A percentile compares a stretch with the other conserved stretches of the same genome.
Evolutionary conservation across 805 yeast species (phyloP).

Genomic region (Myxozyma sirexii): DNA sequence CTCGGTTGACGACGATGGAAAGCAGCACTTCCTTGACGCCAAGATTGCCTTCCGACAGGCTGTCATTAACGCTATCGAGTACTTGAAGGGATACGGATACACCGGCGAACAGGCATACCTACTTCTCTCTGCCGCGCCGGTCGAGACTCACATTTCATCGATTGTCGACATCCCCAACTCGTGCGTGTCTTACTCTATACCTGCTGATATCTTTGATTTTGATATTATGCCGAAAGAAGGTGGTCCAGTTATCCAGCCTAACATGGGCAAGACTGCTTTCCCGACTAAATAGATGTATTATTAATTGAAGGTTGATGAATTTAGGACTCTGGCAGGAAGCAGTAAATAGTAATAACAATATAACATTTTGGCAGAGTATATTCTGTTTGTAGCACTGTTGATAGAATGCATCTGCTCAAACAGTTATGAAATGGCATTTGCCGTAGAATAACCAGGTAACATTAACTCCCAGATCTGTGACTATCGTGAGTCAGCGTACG

Average conservation of each 20-base stretch:
- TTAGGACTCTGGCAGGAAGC: neutral
- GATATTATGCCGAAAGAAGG: conserved; percentile 42
- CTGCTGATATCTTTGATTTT: conserved; percentile 56
- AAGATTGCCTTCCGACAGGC: conserved; percentile 58
- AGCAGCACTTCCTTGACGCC: conserved; percentile 51
- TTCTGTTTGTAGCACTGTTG: neutral
- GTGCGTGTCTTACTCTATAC: conserved; percentile 54
- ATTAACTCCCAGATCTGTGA: neutral
- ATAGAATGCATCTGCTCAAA: too few relatives aligned
- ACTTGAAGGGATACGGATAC: conserved; percentile 53
- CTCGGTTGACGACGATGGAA: conserved; percentile 54
- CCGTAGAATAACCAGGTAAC: too few relatives aligned
- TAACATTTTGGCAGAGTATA: too few relatives aligned
- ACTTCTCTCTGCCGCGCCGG: conserved; percentile 52
- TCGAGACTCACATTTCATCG: conserved; percentile 56
- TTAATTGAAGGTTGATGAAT: neutral
- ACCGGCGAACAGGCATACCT: conserved; percentile 55
- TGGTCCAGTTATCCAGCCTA: conserved; percentile 25
- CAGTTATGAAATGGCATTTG: too few relatives aligned
- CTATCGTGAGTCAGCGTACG: neutral
- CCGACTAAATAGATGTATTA: conserved; percentile 11
- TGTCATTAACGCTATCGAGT: conserved; percentile 54
- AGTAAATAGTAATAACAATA: neutral
- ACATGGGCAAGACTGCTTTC: conserved; percentile 31
- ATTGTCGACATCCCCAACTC: conserved; percentile 58